Conservation (phyloP, 805 yeast species). For the Kuraishia cidri region DNA sequence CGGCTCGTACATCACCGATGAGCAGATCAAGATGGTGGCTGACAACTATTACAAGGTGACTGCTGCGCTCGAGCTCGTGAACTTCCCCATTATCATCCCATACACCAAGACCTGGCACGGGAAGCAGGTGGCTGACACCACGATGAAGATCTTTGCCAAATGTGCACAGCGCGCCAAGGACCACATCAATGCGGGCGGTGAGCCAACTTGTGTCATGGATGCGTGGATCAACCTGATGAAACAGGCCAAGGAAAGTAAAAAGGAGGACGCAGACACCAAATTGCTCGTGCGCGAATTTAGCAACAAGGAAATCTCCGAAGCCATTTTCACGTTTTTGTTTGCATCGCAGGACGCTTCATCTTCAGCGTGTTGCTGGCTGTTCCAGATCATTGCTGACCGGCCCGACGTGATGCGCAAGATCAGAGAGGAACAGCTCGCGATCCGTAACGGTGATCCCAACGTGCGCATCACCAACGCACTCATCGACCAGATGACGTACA, state of each 20-base stretch:
- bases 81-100: slow-evolving; percentile 94
- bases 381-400: slow-evolving; percentile 92
- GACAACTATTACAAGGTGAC: slow-evolving; percentile 90
- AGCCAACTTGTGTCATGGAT: slow-evolving; percentile 87
- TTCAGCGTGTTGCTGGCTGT: slow-evolving; percentile 95
- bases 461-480: slow-evolving; percentile 57
- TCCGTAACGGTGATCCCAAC: slow-evolving; percentile 70
- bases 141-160: slow-evolving; percentile 82
- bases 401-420: slow-evolving; percentile 83
- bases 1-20: slow-evolving; percentile 90
- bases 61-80: slow-evolving; percentile 93
- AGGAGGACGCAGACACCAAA: slow-evolving; percentile 42
- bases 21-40: slow-evolving; percentile 79
- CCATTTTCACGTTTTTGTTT: slow-evolving; percentile 90
- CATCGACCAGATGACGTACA: slow-evolving; percentile 81
- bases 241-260: slow-evolving; percentile 46
- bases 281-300: slow-evolving; percentile 72
- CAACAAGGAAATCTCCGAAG: slow-evolving; percentile 90
- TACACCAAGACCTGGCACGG: slow-evolving; percentile 99
- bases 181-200: slow-evolving; percentile 68
- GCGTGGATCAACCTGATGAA: slow-evolving; percentile 88
- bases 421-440: slow-evolving; percentile 83
- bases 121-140: slow-evolving; percentile 82
- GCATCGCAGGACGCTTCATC: slow-evolving; percentile 99
- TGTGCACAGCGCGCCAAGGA: slow-evolving; percentile 88